phyloP scores from a whole-genome alignment of 1,284 basidiomycete genomes.

The Ustilago xerochloae region DNA sequence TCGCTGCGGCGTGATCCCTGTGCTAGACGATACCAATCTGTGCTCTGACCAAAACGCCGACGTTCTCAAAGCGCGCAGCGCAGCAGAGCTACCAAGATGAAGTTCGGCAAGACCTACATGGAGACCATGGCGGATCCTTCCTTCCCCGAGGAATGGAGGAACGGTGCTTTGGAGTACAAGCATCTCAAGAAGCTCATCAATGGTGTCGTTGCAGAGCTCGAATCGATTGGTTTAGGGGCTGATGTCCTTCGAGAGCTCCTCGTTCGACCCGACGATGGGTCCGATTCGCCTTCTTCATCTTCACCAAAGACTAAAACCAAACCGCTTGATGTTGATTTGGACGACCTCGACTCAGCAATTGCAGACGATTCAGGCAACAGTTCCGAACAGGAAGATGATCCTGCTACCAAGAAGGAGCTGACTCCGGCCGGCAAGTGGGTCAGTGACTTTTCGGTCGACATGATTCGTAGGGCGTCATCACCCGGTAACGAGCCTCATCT shows the following conservation, averaged over 20 bases:
- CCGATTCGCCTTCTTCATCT: neutral
- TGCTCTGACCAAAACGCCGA: neutral
- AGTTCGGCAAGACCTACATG: slow-evolving; percentile 82
- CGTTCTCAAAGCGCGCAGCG: slow-evolving; percentile 5
- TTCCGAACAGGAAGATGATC: slow-evolving; percentile 25
- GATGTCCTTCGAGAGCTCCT: slow-evolving; percentile 73
- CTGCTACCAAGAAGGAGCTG: slow-evolving; percentile 10
- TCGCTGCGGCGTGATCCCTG: neutral
- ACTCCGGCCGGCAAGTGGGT: slow-evolving; percentile 46
- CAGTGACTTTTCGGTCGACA: slow-evolving; percentile 44
- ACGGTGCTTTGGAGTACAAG: slow-evolving; percentile 86
- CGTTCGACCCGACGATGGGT: slow-evolving; percentile 38
- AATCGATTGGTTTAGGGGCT: slow-evolving; percentile 79
- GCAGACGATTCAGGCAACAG: slow-evolving; percentile 44
- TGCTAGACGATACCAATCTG: neutral
- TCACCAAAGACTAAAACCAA: slow-evolving; percentile 13
- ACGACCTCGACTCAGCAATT: slow-evolving; percentile 26
- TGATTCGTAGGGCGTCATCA: slow-evolving; percentile 34
- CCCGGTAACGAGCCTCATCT: neutral
- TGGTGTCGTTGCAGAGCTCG: slow-evolving; percentile 83
- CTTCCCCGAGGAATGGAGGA: slow-evolving; percentile 80
- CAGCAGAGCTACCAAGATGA: slow-evolving; percentile 72
- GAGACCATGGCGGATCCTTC: slow-evolving; percentile 74
- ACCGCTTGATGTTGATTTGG: slow-evolving; percentile 10
- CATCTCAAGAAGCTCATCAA: slow-evolving; percentile 94